These are phyloP conservation scores for Alloteropsis semialata DNA, from an alignment of 176 grass and related monocot genomes.

Conservation along the genomic window DNA sequence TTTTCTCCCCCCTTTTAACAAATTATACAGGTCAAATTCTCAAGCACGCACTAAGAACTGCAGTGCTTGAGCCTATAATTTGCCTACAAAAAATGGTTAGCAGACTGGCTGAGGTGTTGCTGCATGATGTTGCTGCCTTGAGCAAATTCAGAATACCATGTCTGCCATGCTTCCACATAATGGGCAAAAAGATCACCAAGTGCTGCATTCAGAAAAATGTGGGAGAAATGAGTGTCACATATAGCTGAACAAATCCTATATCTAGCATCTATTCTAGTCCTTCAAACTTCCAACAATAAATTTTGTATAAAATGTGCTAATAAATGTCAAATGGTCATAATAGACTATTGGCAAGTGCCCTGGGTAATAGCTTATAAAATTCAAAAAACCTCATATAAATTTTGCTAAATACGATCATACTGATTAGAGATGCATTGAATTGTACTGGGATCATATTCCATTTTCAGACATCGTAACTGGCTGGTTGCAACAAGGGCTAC, in stretches of 20 bases:
- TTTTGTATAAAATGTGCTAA: not conserved
- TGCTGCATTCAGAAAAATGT: slow-evolving; percentile 49
- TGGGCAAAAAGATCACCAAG: slow-evolving; percentile 79
- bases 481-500: not conserved
- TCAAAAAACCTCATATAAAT: not conserved
- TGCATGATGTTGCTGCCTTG: slow-evolving; percentile 47
- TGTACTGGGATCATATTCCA: not conserved
- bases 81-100: slow-evolving; percentile 40
- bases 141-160: slow-evolving; percentile 67
- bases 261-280: not conserved
- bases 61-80: slow-evolving; percentile 15
- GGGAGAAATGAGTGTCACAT: not conserved
- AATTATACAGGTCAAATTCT: slow-evolving; percentile 39
- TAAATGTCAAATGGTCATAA: not conserved
- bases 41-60: slow-evolving; percentile 26
- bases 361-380: not conserved
- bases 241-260: not conserved
- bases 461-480: not conserved
- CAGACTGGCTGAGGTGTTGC: slow-evolving; percentile 26
- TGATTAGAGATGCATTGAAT: not conserved
- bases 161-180: slow-evolving; percentile 84
- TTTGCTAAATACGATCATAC: not conserved
- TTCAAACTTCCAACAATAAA: not conserved
- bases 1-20: slow-evolving; percentile 26
- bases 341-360: not conserved